A percentile compares a stretch with the other conserved stretches of the same genome.
These are phyloP conservation scores for Diplodia seriata DNA, from an alignment of 2,329 filamentous ascomycete species.

Conservation along the genomic window DNA sequence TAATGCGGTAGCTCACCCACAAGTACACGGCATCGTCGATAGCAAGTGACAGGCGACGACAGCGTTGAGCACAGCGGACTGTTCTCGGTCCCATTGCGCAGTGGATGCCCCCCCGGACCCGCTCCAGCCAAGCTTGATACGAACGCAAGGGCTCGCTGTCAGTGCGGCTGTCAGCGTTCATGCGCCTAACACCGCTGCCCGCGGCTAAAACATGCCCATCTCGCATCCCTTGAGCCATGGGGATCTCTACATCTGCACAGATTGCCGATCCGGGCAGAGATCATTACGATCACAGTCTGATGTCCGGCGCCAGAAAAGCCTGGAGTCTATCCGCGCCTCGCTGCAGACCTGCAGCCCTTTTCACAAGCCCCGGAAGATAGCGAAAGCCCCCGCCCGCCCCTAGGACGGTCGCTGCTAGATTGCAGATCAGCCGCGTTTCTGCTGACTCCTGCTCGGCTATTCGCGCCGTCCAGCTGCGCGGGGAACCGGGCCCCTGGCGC, in stretches of 20 bases:
- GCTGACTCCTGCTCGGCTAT: constrained; percentile 18
- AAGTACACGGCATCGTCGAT: not conserved
- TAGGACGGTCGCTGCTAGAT: not conserved
- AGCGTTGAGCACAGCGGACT: not conserved
- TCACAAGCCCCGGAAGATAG: constrained; percentile 5
- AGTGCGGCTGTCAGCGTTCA: not conserved
- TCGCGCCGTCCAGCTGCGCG: not conserved
- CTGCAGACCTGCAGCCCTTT: not conserved
- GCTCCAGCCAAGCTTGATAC: not conserved
- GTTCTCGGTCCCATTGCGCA: not conserved
- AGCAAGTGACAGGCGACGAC: not conserved
- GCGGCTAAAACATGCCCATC: too few relatives aligned
- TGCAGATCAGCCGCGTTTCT: constrained; percentile 15
- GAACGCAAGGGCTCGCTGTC: not conserved
- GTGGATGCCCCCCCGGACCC: not conserved
- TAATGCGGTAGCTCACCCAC: too few relatives aligned
- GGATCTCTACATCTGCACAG: not conserved
- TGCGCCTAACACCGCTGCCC: not conserved
- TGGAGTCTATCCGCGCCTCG: too few relatives aligned
- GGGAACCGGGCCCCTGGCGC: constrained; percentile 8
- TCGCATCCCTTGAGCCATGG: not conserved
- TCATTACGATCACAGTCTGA: too few relatives aligned
- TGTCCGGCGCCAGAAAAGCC: too few relatives aligned
- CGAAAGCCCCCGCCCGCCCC: not conserved
- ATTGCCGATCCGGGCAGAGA: too few relatives aligned